Conservation (phyloP, 495 filamentous ascomycete species). For the Acidiella bohemica region DNA sequence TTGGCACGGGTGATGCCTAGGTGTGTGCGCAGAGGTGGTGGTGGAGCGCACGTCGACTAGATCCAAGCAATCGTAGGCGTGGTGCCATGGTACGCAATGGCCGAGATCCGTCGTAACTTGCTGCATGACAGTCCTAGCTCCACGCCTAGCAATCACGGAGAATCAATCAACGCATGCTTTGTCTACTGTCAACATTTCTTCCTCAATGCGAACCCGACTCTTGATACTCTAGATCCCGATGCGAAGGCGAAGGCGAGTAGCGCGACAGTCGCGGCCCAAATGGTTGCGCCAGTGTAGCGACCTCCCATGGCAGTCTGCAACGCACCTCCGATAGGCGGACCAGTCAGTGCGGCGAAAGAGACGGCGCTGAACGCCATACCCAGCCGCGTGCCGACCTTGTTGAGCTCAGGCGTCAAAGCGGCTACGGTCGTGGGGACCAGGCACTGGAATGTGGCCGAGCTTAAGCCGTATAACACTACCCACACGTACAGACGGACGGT, state of each 20-base stretch:
- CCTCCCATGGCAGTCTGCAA: conserved; percentile 24
- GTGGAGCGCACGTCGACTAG: too few species aligned
- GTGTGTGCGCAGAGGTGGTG: too few species aligned
- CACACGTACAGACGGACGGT: conserved; percentile 22
- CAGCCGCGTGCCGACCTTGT: conserved; percentile 25
- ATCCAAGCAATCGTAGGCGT: too few species aligned
- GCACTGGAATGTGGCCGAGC: conserved; percentile 24
- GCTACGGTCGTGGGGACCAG: conserved; percentile 25
- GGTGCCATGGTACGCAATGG: too few species aligned
- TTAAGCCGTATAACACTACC: conserved; percentile 24
- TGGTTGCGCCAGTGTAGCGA: conserved; percentile 22
- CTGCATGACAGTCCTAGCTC: too few species aligned
- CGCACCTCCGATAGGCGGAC: conserved; percentile 28
- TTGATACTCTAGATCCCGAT: background rate
- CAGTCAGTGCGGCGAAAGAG: conserved; percentile 25
- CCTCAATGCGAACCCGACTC: too few species aligned
- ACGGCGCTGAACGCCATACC: conserved; percentile 30
- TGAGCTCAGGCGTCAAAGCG: conserved; percentile 26
- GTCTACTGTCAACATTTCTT: too few species aligned
- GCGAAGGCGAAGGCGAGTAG: background rate
- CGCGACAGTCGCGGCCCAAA: conserved; percentile 22
- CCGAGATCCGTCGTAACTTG: too few species aligned
- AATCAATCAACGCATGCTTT: background rate
- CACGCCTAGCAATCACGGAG: too few species aligned
- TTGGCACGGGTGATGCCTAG: too few species aligned